phyloP scores from a whole-genome alignment of 768 basidiomycete species.

The Tylopilus vinaceipallidus region DNA sequence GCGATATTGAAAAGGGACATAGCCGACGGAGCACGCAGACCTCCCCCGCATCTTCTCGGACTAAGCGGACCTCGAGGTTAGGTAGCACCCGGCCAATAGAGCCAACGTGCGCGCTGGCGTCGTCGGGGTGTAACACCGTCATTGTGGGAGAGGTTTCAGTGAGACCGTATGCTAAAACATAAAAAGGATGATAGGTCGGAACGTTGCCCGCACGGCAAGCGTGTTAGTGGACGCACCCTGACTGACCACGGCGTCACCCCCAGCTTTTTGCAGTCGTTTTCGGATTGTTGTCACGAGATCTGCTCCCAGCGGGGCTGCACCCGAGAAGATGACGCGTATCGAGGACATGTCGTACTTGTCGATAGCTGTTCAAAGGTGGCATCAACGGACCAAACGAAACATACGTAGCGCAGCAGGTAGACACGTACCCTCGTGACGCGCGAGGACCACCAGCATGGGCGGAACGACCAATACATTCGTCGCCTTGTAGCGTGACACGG shows the following conservation, averaged over 20 bases:
- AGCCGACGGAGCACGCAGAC: slow-evolving; percentile 1
- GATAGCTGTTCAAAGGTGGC: slow-evolving; percentile 42
- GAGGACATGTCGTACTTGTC: slow-evolving; percentile 65
- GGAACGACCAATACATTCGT: slow-evolving; percentile 67
- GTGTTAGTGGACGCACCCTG: slow-evolving; percentile 47
- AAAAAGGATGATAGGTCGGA: neutral
- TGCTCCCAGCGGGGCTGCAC: slow-evolving; percentile 78
- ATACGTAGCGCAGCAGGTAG: neutral
- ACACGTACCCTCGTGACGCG: slow-evolving; percentile 61
- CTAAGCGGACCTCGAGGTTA: slow-evolving; percentile 71
- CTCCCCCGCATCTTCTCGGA: slow-evolving; percentile 60
- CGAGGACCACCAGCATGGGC: slow-evolving; percentile 76
- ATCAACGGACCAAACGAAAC: neutral
- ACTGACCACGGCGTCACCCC: slow-evolving; percentile 39
- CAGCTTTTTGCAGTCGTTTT: slow-evolving; percentile 39
- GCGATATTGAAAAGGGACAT: neutral
- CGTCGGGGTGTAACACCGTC: slow-evolving; percentile 48
- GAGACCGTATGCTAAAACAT: slow-evolving; percentile 61
- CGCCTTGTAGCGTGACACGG: slow-evolving; percentile 63
- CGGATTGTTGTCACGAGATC: slow-evolving; percentile 54
- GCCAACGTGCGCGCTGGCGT: slow-evolving; percentile 51
- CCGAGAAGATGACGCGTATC: slow-evolving; percentile 58
- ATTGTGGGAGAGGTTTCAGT: slow-evolving; percentile 82
- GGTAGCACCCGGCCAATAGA: slow-evolving; percentile 70
- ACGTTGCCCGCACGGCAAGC: neutral